Evolutionary conservation across 805 yeast species (phyloP).

Genomic region (Torulaspora microellipsoides): DNA sequence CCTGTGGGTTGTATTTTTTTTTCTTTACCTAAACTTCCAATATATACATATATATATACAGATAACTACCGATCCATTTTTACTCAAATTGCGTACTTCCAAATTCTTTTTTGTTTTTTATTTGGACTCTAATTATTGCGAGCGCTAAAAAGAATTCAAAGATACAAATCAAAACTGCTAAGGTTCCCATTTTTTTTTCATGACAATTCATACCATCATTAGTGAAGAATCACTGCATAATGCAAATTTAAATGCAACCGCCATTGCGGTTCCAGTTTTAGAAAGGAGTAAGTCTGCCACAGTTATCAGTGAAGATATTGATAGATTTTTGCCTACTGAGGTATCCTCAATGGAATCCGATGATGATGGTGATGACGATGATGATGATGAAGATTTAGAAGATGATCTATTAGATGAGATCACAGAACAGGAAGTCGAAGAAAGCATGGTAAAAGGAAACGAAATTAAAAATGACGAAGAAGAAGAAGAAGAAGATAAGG

Average conservation of each 20-base stretch:
- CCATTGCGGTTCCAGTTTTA: neutral
- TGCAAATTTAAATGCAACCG: neutral
- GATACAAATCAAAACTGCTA: too few species aligned
- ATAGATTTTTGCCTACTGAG: slow-evolving; percentile 22
- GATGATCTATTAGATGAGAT: slow-evolving; percentile 14
- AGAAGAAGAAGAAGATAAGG: neutral
- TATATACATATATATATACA: too few species aligned
- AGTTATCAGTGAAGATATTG: slow-evolving; percentile 18
- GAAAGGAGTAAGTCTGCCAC: slow-evolving; percentile 4
- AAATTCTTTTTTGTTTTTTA: too few species aligned
- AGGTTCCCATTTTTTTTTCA: too few species aligned
- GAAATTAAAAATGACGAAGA: neutral
- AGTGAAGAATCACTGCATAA: slow-evolving; percentile 5
- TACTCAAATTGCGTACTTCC: too few species aligned
- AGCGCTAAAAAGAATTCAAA: too few species aligned
- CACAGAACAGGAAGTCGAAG: slow-evolving; percentile 24
- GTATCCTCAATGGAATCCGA: slow-evolving; percentile 24
- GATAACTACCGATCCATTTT: too few species aligned
- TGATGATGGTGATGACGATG: slow-evolving; percentile 14
- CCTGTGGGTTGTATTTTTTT: too few species aligned
- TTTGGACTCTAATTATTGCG: too few species aligned
- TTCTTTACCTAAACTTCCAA: too few species aligned
- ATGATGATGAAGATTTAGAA: too few species aligned
- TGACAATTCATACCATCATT: neutral
- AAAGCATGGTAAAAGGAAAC: neutral